A percentile compares a stretch with the other conserved stretches of the same genome.
Conservation (phyloP, 179 eudicot genomes). For the Beta corolliflora region DNA sequence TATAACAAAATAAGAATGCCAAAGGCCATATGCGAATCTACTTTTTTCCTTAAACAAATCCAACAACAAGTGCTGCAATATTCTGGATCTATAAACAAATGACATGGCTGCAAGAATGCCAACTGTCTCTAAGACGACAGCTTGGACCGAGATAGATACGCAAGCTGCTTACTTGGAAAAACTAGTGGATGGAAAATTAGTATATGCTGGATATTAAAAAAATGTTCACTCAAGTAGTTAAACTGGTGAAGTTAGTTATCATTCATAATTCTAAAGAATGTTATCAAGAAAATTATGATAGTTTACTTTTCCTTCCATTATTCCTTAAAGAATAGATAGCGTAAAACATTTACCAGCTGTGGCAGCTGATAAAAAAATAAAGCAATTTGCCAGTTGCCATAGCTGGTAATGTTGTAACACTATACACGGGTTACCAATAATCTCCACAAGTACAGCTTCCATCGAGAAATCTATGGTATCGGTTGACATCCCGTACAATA, state of each 20-base stretch:
- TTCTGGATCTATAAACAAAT: conserved; percentile 21
- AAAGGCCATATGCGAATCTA: conserved; percentile 9
- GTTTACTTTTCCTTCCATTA: conserved; percentile 7
- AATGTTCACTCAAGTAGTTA: conserved; percentile 15
- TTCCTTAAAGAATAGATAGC: background rate
- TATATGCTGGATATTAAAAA: conserved; percentile 12
- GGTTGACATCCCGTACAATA: conserved; percentile 56
- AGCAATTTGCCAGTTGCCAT: conserved; percentile 11
- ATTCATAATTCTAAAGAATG: conserved; percentile 7
- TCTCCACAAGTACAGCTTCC: conserved; percentile 66
- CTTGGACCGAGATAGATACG: conserved; percentile 22
- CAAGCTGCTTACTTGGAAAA: conserved; percentile 27
- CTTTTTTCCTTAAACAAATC: conserved; percentile 20
- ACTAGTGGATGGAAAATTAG: conserved; percentile 29
- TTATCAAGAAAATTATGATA: conserved; percentile 9
- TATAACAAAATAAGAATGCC: background rate
- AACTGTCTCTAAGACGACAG: conserved; percentile 28
- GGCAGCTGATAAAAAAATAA: conserved; percentile 22
- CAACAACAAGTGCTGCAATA: conserved; percentile 16
- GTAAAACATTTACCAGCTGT: conserved; percentile 31
- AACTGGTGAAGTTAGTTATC: conserved; percentile 10
- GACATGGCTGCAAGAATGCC: conserved; percentile 34
- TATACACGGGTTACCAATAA: conserved; percentile 42
- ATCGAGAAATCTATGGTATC: conserved; percentile 56
- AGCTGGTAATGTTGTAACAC: conserved; percentile 15